phyloP scores from a whole-genome alignment of 164 flowering plant species.

The Magnolia sinica region DNA sequence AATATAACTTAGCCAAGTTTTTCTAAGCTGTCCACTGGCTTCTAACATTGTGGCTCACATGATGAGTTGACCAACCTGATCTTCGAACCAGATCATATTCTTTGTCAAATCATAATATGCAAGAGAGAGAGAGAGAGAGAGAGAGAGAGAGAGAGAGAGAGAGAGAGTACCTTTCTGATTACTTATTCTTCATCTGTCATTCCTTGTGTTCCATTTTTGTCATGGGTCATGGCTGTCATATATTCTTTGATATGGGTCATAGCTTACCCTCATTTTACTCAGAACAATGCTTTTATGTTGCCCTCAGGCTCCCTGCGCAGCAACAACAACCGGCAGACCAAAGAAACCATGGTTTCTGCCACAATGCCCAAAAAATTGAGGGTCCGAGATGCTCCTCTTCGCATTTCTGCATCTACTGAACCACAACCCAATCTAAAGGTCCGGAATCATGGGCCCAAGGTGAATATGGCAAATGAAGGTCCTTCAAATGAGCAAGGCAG shows the following conservation, averaged over 20 bases:
- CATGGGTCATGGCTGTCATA: no score
- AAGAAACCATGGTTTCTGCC: neutral
- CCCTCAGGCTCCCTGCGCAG: neutral
- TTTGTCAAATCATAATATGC: no score
- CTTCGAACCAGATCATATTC: no score
- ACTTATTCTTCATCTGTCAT: neutral
- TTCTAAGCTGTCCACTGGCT: no score
- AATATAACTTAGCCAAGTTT: no score
- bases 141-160: no score
- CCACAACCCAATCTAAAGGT: neutral
- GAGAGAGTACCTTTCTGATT: neutral
- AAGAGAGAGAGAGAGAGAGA: no score
- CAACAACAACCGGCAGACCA: neutral
- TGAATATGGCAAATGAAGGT: constrained; percentile 6
- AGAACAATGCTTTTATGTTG: neutral
- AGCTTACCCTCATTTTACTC: neutral
- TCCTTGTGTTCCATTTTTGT: neutral
- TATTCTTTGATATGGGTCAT: neutral
- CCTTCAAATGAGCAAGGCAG: constrained; percentile 9
- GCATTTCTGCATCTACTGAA: constrained; percentile 3
- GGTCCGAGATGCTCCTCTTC: neutral
- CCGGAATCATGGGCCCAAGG: neutral
- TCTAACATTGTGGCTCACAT: no score
- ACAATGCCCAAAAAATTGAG: neutral
- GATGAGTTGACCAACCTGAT: no score